These are phyloP conservation scores for Recurvomyces mirabilis DNA, from an alignment of 495 filamentous ascomycete species.

Conservation along the genomic window DNA sequence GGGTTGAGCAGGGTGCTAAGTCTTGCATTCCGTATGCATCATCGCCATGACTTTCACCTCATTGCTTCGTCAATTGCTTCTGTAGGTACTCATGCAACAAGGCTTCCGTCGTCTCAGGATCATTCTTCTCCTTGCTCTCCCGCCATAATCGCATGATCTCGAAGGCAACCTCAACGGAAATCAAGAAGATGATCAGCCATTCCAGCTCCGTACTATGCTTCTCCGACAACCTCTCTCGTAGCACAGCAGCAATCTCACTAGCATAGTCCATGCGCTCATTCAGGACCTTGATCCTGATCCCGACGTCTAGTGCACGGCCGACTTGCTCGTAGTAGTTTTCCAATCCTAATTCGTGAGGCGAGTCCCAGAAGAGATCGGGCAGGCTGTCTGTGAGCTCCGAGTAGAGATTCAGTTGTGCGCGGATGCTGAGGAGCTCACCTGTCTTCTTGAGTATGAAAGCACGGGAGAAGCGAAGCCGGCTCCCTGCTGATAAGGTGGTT, in stretches of 20 bases:
- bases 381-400: conserved; percentile 92
- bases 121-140: conserved; percentile 38
- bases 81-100: conserved; percentile 15
- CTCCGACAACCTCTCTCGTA: conserved; percentile 82
- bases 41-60: too few relatives aligned
- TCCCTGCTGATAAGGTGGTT: conserved; percentile 45
- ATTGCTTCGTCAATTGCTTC: conserved; percentile 18
- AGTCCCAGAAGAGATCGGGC: conserved; percentile 96
- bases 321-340: conserved; percentile 93
- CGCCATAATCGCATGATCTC: conserved; percentile 52
- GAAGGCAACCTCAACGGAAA: conserved; percentile 77
- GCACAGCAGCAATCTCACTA: conserved; percentile 82
- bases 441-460: conserved; percentile 84
- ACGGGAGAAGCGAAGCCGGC: conserved; percentile 48
- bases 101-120: conserved; percentile 18
- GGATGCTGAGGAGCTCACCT: conserved; percentile 78
- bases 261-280: conserved; percentile 98
- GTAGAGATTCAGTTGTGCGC: conserved; percentile 91
- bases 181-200: conserved; percentile 93
- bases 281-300: conserved; percentile 79
- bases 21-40: too few relatives aligned
- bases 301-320: conserved; percentile 78
- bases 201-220: conserved; percentile 78
- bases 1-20: too few relatives aligned
- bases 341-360: conserved; percentile 64